Evolutionary conservation across 352 stramenopile species (phyloP).

Genomic region (Blastocystis sp.): DNA sequence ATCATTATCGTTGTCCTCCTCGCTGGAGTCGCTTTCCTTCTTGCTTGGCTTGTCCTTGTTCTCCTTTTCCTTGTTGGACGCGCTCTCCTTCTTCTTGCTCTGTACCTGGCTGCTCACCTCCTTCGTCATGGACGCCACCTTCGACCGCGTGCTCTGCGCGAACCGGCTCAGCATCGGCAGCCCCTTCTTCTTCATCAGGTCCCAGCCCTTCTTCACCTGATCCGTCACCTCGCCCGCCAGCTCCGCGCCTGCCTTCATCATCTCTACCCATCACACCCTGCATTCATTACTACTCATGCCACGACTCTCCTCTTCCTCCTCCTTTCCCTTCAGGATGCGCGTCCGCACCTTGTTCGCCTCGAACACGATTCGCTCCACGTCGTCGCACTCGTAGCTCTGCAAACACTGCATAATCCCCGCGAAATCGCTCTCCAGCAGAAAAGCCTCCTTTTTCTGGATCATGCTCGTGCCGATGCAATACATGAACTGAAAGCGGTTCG

Average conservation of each 20-base stretch:
- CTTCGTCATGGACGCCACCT: slow-evolving; percentile 1
- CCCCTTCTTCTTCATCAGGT: slow-evolving; percentile 51
- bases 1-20: too few species aligned
- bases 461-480: slow-evolving; percentile 79
- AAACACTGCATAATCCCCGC: slow-evolving; percentile 73
- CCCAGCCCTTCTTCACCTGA: slow-evolving; percentile 59
- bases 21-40: too few species aligned
- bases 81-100: neutral
- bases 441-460: slow-evolving; percentile 76
- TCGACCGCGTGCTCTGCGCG: slow-evolving; percentile 33
- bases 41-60: too few species aligned
- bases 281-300: neutral
- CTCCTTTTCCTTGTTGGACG: too few species aligned
- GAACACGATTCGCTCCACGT: slow-evolving; percentile 68
- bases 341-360: slow-evolving; percentile 69
- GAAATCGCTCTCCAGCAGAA: slow-evolving; percentile 75
- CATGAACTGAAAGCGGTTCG: slow-evolving; percentile 79
- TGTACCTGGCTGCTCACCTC: neutral
- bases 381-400: slow-evolving; percentile 73
- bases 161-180: slow-evolving; percentile 36
- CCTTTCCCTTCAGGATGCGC: slow-evolving; percentile 17
- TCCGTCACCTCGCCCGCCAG: slow-evolving; percentile 36
- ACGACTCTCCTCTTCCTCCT: slow-evolving; percentile 8
- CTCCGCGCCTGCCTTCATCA: slow-evolving; percentile 50
- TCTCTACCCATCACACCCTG: neutral